Conservation (phyloP, 768 basidiomycete species). For the Leccinum truebloodii region DNA sequence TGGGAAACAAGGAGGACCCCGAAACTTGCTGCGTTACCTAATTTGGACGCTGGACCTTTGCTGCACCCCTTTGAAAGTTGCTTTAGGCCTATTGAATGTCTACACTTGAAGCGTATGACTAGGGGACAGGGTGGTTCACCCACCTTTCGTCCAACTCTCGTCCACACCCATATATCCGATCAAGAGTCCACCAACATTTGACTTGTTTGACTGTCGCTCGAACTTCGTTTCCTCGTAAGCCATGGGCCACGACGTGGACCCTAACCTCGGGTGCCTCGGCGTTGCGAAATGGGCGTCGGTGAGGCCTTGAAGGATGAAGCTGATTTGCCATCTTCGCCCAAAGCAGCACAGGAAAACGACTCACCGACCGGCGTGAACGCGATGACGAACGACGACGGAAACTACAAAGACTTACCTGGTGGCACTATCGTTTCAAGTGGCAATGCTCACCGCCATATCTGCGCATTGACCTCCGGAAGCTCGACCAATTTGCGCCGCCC, state of each 20-base stretch:
- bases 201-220: neutral
- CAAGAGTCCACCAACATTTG: neutral
- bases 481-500: constrained; percentile 21
- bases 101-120: neutral
- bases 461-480: neutral
- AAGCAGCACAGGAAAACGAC: constrained; percentile 16
- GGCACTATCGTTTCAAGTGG: constrained; percentile 36
- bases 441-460: constrained; percentile 23
- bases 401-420: constrained; percentile 55
- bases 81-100: neutral
- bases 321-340: constrained; percentile 32
- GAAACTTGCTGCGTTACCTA: neutral
- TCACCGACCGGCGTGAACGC: constrained; percentile 8
- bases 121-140: neutral
- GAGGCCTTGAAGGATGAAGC: constrained; percentile 18
- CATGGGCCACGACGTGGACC: constrained; percentile 16
- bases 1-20: constrained; percentile 20
- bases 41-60: constrained; percentile 1
- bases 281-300: constrained; percentile 24
- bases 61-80: no score
- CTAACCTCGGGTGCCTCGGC: constrained; percentile 31
- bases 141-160: neutral
- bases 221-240: neutral
- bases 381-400: constrained; percentile 21
- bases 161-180: constrained; percentile 3